These are phyloP conservation scores for Tuber microsphaerosporum DNA, from an alignment of 495 filamentous ascomycete species.

Conservation along the genomic window DNA sequence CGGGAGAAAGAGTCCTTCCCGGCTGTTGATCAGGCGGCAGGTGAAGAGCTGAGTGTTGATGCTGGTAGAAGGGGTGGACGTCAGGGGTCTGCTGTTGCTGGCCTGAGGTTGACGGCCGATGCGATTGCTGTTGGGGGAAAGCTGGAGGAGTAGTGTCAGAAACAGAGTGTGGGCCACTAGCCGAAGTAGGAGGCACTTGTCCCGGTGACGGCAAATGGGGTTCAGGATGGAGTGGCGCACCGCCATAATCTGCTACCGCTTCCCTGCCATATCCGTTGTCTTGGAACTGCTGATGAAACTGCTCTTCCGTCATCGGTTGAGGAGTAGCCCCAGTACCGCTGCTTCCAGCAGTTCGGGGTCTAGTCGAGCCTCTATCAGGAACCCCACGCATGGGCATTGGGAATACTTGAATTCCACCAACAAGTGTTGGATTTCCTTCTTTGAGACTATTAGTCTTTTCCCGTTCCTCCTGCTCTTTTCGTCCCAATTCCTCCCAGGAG, in stretches of 20 bases:
- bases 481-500: constrained; percentile 93
- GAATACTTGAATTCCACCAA: constrained; percentile 93
- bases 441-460: constrained; percentile 76
- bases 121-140: constrained; percentile 31
- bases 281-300: constrained; percentile 25
- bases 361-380: constrained; percentile 50
- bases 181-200: constrained; percentile 29
- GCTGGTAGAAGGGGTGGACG: constrained; percentile 38
- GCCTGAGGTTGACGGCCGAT: constrained; percentile 41
- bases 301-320: constrained; percentile 21
- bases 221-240: constrained; percentile 29
- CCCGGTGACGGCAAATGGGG: constrained; percentile 29
- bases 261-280: constrained; percentile 34
- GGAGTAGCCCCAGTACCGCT: constrained; percentile 33
- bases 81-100: constrained; percentile 18
- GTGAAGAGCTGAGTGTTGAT: constrained; percentile 38
- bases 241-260: constrained; percentile 30
- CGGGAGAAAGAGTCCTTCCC: constrained; percentile 26
- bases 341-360: constrained; percentile 39
- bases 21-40: constrained; percentile 28
- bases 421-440: constrained; percentile 77
- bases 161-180: constrained; percentile 28
- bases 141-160: constrained; percentile 38
- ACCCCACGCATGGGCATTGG: constrained; percentile 76
- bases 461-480: constrained; percentile 90